Evolutionary conservation across 225 moss, liverwort and hornwort genomes (phyloP).

Genomic region (Ulota crispa): DNA sequence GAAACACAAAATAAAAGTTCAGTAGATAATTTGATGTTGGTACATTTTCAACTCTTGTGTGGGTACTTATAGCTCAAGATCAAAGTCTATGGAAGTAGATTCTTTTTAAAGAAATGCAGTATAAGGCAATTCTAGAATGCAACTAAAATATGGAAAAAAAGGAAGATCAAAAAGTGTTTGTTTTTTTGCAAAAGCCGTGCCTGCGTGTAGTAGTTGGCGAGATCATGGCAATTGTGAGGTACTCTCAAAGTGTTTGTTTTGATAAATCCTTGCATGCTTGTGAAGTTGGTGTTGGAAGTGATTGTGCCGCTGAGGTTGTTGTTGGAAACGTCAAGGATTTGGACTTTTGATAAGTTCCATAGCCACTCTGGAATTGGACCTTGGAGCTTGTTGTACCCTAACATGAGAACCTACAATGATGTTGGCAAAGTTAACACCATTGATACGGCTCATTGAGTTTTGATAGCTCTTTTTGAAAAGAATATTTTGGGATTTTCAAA

Average conservation of each 20-base stretch:
- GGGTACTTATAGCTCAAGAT: neutral
- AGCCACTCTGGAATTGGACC: constrained; percentile 3
- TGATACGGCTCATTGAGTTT: no score
- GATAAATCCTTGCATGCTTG: constrained; percentile 18
- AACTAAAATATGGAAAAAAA: neutral
- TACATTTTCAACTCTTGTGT: neutral
- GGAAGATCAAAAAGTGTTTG: neutral
- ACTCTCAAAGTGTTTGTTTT: constrained; percentile 1
- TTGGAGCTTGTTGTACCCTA: constrained; percentile 9
- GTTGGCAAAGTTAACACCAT: neutral
- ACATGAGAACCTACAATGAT: constrained; percentile 12
- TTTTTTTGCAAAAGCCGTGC: neutral
- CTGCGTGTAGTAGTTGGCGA: neutral
- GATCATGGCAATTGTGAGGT: constrained; percentile 17
- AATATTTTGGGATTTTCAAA: no score
- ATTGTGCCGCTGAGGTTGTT: constrained; percentile 19
- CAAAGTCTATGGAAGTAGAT: neutral
- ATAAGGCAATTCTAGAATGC: neutral
- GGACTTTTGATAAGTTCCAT: neutral
- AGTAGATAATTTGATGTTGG: no score
- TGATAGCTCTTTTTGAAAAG: no score
- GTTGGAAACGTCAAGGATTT: constrained; percentile 29
- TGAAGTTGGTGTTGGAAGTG: neutral
- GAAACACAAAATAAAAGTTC: no score
- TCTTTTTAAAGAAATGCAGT: neutral